Percentiles rank a stretch among this genome's conserved stretches.
phyloP scores from a whole-genome alignment of 2,329 filamentous ascomycete genomes.

The Penicillium sp. region DNA sequence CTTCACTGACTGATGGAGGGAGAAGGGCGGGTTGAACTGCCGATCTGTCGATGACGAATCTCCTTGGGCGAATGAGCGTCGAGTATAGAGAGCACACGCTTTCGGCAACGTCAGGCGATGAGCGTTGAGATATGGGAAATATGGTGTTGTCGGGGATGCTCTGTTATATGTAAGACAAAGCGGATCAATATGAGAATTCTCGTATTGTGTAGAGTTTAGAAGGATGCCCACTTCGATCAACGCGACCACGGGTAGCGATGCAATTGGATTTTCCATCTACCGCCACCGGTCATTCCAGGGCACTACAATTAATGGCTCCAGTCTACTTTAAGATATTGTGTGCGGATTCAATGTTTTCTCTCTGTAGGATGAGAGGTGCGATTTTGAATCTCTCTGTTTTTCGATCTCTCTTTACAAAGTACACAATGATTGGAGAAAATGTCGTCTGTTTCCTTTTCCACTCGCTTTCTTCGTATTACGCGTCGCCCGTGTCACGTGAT shows the following conservation, averaged over 20 bases:
- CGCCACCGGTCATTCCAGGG: neutral
- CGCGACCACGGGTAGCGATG: neutral
- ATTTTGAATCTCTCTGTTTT: neutral
- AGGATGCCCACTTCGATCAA: neutral
- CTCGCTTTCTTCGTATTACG: neutral
- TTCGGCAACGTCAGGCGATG: neutral
- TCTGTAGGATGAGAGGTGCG: too few relatives aligned
- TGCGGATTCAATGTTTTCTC: too few relatives aligned
- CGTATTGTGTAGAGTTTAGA: neutral
- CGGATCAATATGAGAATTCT: neutral
- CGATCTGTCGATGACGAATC: conserved; percentile 32
- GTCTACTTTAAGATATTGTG: too few relatives aligned
- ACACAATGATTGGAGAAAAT: neutral
- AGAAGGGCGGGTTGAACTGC: conserved; percentile 6
- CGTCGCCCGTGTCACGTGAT: neutral
- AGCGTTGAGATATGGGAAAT: neutral
- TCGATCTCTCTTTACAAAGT: neutral
- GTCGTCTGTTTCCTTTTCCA: neutral
- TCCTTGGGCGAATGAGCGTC: conserved; percentile 26
- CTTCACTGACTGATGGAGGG: neutral
- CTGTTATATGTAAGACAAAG: neutral
- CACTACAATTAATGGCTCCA: neutral
- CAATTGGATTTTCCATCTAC: neutral
- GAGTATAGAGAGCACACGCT: conserved; percentile 21
- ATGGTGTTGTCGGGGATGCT: neutral